Evolutionary conservation across 768 basidiomycete genomes (phyloP), one percentile per base, ranked within the genome.

Genomic region (Lactifluus pinguis): DNA sequence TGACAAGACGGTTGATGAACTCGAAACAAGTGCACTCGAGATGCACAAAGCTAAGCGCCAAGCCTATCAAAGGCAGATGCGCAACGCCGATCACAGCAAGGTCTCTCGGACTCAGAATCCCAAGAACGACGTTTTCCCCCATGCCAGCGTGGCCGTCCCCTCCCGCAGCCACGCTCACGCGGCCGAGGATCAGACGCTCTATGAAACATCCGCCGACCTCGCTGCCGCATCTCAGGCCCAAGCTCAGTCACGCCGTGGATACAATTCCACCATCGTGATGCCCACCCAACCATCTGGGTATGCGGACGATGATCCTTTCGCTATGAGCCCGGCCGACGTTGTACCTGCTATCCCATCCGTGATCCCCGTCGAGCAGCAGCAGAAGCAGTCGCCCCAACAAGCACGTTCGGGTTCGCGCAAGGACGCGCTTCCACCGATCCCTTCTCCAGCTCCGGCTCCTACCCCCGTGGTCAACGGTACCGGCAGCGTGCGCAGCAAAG

Each of bases 41-140:
- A 85, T 88, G 68, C 91, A 95, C 70, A 84, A 86, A 65, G 79
- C 83, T 75, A 94, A 94, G 78, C 79, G 88, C 30, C 77, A 87
- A 25, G 85, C 85, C 3, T 91, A 91, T 70, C 87, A 90, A 73
- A 79, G 79, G 55, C 89, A 92, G 74, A 88, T 91, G 86, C 83
- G 80, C 56, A 78, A 80, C 30, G 73, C 76, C 17, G 65, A 70
- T 1, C 60, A 68, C 21, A 58, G 61, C 38, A 72, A 72, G 61
- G 71, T 78, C 30, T 65, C 79, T 0, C 76, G 83, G 25, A 76
- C 76, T 32, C 81, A 84, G 69, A 82, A 82, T 66, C 77, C 85
- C 53, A 78, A 81, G 49, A 78, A 82, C 30, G 81, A 83, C 65
- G 72, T 65, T 69, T 67, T 73, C 73, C 68, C 71, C 71, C 61